These are phyloP conservation scores for Nitzschia sp. DNA, from an alignment of 108 stramenopile species.

Conservation along the genomic window DNA sequence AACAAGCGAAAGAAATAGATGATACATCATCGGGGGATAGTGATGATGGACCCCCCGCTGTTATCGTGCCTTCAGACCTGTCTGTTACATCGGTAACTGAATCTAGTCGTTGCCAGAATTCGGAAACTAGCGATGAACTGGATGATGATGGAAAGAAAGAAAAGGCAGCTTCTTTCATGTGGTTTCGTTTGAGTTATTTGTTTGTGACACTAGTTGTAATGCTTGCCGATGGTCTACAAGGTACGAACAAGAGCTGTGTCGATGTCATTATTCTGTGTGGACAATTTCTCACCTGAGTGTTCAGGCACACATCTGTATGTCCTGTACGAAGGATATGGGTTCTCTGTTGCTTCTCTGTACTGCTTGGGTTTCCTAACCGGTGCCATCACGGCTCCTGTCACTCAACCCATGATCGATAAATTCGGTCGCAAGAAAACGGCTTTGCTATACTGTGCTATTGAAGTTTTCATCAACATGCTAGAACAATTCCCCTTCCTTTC, in stretches of 20 bases:
- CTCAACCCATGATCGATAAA: conserved; percentile 76
- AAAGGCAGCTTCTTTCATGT: conserved; percentile 30
- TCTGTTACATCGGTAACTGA: neutral
- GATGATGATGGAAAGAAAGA: conserved; percentile 17
- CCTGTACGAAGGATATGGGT: conserved; percentile 67
- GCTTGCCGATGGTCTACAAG: conserved; percentile 70
- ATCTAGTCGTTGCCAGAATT: neutral
- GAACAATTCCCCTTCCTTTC: conserved; percentile 67
- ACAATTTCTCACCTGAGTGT: neutral
- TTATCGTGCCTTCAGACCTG: too few relatives aligned
- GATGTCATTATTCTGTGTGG: neutral
- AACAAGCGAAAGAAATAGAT: too few relatives aligned
- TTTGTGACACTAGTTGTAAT: conserved; percentile 55
- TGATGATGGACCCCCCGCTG: too few relatives aligned
- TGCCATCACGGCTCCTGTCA: conserved; percentile 62
- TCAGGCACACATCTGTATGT: conserved; percentile 67
- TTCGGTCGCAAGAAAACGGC: conserved; percentile 74
- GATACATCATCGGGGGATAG: too few relatives aligned
- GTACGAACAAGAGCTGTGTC: conserved; percentile 26
- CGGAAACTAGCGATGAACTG: conserved; percentile 11
- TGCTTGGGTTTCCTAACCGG: conserved; percentile 62
- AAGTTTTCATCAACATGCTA: conserved; percentile 60
- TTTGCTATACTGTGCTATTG: conserved; percentile 76
- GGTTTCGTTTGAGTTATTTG: conserved; percentile 52
- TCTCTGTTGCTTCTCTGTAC: conserved; percentile 60